Evolutionary conservation across 129 eudicot genomes (phyloP).

Genomic region (Flaveria brownii): DNA sequence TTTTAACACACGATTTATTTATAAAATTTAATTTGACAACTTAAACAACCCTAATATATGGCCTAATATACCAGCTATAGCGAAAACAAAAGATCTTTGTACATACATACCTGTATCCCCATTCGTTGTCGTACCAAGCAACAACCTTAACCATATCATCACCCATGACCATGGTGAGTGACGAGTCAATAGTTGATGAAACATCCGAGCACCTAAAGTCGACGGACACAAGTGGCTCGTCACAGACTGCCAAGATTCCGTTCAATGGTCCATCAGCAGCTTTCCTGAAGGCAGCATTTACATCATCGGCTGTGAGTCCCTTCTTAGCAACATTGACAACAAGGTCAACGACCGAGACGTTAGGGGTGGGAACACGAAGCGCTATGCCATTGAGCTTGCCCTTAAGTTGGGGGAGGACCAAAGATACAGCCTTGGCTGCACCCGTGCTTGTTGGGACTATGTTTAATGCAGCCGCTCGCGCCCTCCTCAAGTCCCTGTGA

Average conservation of each 20-base stretch:
- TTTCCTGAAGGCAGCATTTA: slow-evolving; percentile 87
- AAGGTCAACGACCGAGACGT: slow-evolving; percentile 95
- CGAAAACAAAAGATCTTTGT: neutral
- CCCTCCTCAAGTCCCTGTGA: slow-evolving; percentile 95
- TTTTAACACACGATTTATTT: no score
- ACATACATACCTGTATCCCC: slow-evolving; percentile 82
- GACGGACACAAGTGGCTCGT: slow-evolving; percentile 89
- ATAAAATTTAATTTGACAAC: no score
- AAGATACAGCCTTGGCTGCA: slow-evolving; percentile 98
- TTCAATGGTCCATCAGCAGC: slow-evolving; percentile 87
- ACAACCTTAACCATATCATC: slow-evolving; percentile 98
- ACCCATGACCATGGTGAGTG: slow-evolving; percentile 97
- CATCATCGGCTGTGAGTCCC: slow-evolving; percentile 85
- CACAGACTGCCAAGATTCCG: slow-evolving; percentile 84
- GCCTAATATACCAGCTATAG: neutral
- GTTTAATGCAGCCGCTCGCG: slow-evolving; percentile 96
- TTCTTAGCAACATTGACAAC: slow-evolving; percentile 82
- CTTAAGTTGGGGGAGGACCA: slow-evolving; percentile 89
- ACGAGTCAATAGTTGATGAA: slow-evolving; percentile 80
- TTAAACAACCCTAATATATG: no score
- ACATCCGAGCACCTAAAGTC: slow-evolving; percentile 95
- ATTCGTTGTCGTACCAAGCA: slow-evolving; percentile 97
- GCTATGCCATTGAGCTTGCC: slow-evolving; percentile 99
- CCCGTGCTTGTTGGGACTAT: slow-evolving; percentile 97
- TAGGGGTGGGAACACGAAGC: slow-evolving; percentile 97